Base-by-base conservation (phyloP, 2,329 filamentous ascomycete genomes). In the Aspergillus felis region DNA sequence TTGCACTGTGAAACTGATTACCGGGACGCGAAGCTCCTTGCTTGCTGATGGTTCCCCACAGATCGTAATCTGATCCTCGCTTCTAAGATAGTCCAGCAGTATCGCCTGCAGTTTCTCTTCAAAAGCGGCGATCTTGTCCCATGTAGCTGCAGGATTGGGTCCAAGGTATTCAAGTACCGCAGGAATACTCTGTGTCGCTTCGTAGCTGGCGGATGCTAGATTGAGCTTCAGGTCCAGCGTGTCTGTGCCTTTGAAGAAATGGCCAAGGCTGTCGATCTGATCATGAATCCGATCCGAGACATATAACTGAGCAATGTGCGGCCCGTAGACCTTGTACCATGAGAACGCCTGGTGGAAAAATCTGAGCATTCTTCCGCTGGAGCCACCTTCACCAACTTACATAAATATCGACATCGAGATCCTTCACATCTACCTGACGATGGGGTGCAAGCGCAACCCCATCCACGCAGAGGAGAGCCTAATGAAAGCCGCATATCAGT, bases 291-390 rank as follows among this genome's bases (percentile, higher is more conserved):
- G 66, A 4, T 77, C 76, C 25, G 84, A 84, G 4, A 83, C 87
- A 67, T 91, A 93, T 1, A 93, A 76, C 61, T 87, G 82, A 0
- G 88, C 81, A 1, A 92, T 79, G 64, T 92, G 90, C 1, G 90
- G 89, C 0, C 89, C 90, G 67, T 89, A 92, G 1, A 92, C 84
- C 71, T 93, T 93, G 75, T 92, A 92, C 89, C 89, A 92, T 0
- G 82, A 87, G 68, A 92, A 91, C n/a, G 81, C 76, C 68, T 71
- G 42, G 20, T 20, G 20, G 20, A 22, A 12, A 46, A 2, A 32
- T 24, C 1, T 42, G 17, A 14, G 22, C 38, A n/a, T 24, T 28
- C 24, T 25, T 12, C 67, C 2, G 3, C 22, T 51, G 41, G 12
- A 12, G 29, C 7, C 10, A 50, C 38, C 32, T 14, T 28, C 38